phyloP scores from a whole-genome alignment of 1,284 basidiomycete genomes.

The Malassezia dermatis region DNA sequence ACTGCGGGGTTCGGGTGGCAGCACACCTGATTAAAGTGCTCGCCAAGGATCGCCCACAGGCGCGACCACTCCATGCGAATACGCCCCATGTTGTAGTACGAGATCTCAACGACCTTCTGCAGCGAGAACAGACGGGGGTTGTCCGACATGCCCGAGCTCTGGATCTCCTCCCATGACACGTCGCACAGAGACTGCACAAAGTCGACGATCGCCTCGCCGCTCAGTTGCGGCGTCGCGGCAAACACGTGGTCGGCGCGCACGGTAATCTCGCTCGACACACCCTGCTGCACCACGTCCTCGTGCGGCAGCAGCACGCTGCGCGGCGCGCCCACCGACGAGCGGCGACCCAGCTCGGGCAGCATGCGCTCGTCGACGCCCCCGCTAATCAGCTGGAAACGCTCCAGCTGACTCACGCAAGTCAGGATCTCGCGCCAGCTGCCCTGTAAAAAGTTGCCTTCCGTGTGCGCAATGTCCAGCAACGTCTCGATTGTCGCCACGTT shows the following conservation, averaged over 20 bases:
- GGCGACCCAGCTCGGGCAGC: constrained; percentile 65
- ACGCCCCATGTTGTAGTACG: constrained; percentile 98
- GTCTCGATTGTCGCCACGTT: constrained; percentile 48
- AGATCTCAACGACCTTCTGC: constrained; percentile 97
- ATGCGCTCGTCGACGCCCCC: constrained; percentile 53
- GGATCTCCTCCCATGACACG: constrained; percentile 99
- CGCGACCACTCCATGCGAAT: constrained; percentile 98
- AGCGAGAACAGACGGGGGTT: constrained; percentile 91
- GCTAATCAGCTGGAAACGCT: constrained; percentile 47
- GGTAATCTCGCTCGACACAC: constrained; percentile 91
- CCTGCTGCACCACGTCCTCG: constrained; percentile 91
- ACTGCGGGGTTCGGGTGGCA: constrained; percentile 96
- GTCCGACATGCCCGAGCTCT: constrained; percentile 76
- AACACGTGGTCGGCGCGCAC: constrained; percentile 99
- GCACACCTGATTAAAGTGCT: constrained; percentile 98
- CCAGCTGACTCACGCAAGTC: constrained; percentile 46
- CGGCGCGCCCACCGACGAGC: constrained; percentile 34
- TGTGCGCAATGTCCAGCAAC: constrained; percentile 43
- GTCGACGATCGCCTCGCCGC: constrained; percentile 91
- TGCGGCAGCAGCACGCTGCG: constrained; percentile 52
- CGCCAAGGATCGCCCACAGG: constrained; percentile 93
- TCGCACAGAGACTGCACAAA: constrained; percentile 93
- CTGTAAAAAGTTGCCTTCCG: constrained; percentile 46
- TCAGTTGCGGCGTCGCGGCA: constrained; percentile 82
- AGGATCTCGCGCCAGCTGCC: constrained; percentile 47